phyloP scores from a whole-genome alignment of 345 rosid genomes.

The Linum lewisii region DNA sequence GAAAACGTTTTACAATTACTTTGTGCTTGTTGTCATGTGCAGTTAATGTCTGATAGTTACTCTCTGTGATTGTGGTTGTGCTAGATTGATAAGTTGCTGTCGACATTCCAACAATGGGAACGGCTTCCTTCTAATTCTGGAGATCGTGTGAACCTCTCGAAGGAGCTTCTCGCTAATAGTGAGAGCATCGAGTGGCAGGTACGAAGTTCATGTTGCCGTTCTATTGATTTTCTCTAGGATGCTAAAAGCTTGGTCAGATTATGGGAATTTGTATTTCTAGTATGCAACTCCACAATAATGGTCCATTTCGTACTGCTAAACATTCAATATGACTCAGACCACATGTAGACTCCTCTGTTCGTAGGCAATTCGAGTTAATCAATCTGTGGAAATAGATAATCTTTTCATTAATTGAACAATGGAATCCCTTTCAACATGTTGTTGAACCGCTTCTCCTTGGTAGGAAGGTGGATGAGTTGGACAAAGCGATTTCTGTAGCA shows the following conservation, averaged over 20 bases:
- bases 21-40: too few species aligned
- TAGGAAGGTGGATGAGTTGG: constrained; percentile 97
- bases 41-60: neutral
- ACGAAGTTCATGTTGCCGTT: neutral
- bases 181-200: constrained; percentile 99
- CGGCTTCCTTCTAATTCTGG: constrained; percentile 45
- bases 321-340: neutral
- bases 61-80: constrained; percentile 8
- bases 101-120: constrained; percentile 85
- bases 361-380: neutral
- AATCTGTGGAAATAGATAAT: neutral
- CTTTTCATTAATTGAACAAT: neutral
- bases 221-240: neutral
- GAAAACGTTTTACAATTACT: too few species aligned
- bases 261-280: too few species aligned
- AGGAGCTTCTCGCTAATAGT: constrained; percentile 64
- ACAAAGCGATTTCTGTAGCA: constrained; percentile 81
- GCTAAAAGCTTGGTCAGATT: neutral
- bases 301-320: neutral
- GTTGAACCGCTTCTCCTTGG: constrained; percentile 43
- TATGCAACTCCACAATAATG: too few species aligned
- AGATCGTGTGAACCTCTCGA: constrained; percentile 50
- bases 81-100: constrained; percentile 89
- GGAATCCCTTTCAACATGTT: constrained; percentile 21
- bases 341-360: neutral